Evolutionary conservation across 2,329 filamentous ascomycete species (phyloP), one percentile per base, ranked within the genome.

Genomic region (Claviceps sp.): DNA sequence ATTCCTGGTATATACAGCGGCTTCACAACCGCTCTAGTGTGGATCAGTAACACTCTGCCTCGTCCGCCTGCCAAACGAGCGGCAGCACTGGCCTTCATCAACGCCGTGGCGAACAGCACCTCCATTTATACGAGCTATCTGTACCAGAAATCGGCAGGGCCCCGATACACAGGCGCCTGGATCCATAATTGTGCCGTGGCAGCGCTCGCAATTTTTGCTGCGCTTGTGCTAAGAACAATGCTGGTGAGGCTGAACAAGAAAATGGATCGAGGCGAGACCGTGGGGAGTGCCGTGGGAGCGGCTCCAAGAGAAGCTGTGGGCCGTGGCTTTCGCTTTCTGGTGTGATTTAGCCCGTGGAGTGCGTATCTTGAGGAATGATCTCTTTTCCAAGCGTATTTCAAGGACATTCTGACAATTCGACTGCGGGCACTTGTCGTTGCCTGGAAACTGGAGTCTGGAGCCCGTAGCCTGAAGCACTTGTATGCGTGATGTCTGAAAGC

Each of bases 41-140:
- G 86, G 86, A 88, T 90, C 56, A 80, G 77, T 46, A 87, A 85
- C 62, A 84, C 82, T 1, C 74, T 91, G 49, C 85, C 86, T 0
- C 78, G 86, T 5, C 86, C 87, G 3, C 83, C 85, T 0, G 81
- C 85, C 2, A 90, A 90, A 69, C 77, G 85, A 54, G 73, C 73
- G 1, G 72, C 84, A 0, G 85, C 84, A 0, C 64, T 91, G 5
- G 86, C 85, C 1, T 81, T 84, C 55, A 87, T 90, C 66, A 91
- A 91, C 61, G 82, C 82, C 39, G 54, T 61, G 13, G 58, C 56
- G 8, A 64, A 90, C 62, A 29, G 50, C 16, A 79, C 78, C 43
- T 80, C 76, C 47, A 89, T 90, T 56, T 89, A 84, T 60, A 80
- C 81, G 0, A 76, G 72, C 52, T 85, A 85, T 59, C 77, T 86